These are phyloP conservation scores for Erythrobasidium hasegawianum DNA, from an alignment of 1,284 basidiomycete species.

Conservation along the genomic window DNA sequence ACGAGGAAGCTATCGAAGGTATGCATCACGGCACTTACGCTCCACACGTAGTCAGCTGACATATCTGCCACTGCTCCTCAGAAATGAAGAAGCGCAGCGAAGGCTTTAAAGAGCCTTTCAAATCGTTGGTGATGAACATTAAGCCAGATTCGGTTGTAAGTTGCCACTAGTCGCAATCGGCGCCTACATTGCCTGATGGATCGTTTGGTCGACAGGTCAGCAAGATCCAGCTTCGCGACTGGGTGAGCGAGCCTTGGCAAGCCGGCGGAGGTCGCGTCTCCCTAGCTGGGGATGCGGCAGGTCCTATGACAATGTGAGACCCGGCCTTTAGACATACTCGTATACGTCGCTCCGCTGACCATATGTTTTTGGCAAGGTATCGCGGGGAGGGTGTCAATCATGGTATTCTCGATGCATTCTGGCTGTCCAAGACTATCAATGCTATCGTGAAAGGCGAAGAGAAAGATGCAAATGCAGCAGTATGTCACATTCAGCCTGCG, in stretches of 20 bases:
- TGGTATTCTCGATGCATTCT: conserved; percentile 31
- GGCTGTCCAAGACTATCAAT: conserved; percentile 9
- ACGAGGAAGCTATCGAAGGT: conserved; percentile 21
- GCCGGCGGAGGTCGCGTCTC: conserved; percentile 16
- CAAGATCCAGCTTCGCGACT: conserved; percentile 27
- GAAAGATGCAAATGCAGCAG: conserved; percentile 17
- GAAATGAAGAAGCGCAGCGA: conserved; percentile 16
- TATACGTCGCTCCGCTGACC: not conserved
- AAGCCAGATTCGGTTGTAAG: conserved; percentile 14
- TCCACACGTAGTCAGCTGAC: not conserved
- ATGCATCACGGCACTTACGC: too few species aligned
- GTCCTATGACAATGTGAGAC: conserved; percentile 31
- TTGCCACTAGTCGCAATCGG: too few species aligned
- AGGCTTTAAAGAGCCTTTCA: conserved; percentile 20
- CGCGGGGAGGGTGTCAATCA: conserved; percentile 33
- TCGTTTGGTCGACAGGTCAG: too few species aligned
- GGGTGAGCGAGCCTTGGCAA: conserved; percentile 24
- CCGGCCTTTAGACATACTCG: too few species aligned
- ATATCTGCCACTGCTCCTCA: not conserved
- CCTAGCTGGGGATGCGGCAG: conserved; percentile 21
- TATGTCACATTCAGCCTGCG: too few species aligned
- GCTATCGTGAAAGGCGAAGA: conserved; percentile 14
- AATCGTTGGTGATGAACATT: conserved; percentile 11
- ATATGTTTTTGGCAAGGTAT: conserved; percentile 1
- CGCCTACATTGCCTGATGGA: too few species aligned